These are phyloP conservation scores for Quercus parvula DNA, from an alignment of 306 rosid species.

Conservation along the genomic window DNA sequence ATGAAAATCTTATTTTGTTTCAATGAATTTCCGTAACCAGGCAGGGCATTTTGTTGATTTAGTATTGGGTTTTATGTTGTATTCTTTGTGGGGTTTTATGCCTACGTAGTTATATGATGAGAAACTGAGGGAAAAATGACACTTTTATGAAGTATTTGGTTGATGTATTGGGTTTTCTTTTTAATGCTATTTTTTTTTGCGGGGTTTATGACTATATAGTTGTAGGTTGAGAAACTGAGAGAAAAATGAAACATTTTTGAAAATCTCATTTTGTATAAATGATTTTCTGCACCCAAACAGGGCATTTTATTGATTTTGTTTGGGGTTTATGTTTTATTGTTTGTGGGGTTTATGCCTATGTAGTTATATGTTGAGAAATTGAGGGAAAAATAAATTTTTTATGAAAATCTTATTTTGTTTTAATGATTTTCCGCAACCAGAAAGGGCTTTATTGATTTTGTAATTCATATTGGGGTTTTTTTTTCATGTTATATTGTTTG, in stretches of 20 bases:
- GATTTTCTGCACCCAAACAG: neutral
- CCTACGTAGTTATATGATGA: neutral
- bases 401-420: neutral
- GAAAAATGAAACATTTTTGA: neutral
- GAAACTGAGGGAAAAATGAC: neutral
- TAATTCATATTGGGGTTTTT: neutral
- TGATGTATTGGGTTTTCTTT: neutral
- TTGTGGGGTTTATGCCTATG: neutral
- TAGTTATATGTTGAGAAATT: constrained; percentile 3
- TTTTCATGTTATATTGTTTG: neutral
- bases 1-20: neutral
- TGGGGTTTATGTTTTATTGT: neutral
- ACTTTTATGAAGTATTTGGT: neutral
- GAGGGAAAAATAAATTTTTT: neutral
- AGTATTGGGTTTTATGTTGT: neutral
- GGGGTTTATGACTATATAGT: neutral
- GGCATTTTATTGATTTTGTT: neutral
- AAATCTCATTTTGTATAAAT: neutral
- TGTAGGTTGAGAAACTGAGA: constrained; percentile 3
- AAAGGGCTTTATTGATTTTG: no score
- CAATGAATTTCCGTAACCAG: neutral
- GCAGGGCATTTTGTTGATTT: neutral
- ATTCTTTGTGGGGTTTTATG: neutral
- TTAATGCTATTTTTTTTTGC: constrained; percentile 1
- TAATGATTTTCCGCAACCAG: neutral